Conservation (phyloP, 2,329 filamentous ascomycete genomes). For the Clonostachys chloroleuca region DNA sequence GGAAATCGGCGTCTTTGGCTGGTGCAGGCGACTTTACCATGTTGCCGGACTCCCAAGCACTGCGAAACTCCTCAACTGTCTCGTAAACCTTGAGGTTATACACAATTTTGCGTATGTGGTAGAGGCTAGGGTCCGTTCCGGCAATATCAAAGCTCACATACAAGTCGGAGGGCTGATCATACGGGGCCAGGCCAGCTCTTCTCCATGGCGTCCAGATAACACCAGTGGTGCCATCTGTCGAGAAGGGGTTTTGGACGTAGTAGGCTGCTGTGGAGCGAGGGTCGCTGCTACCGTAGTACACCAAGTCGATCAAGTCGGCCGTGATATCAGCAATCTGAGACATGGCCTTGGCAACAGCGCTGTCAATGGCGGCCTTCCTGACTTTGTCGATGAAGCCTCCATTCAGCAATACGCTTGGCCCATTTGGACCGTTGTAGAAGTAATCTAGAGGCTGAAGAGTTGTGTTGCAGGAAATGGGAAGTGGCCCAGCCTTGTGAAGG, state of each 20-base stretch:
- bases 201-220: conserved; percentile 10
- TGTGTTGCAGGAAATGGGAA: conserved; percentile 6
- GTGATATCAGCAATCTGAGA: conserved; percentile 8
- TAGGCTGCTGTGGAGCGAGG: conserved; percentile 5
- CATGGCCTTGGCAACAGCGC: conserved; percentile 7
- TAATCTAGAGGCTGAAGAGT: conserved; percentile 6
- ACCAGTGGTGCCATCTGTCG: conserved; percentile 6
- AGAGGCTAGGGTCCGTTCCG: conserved; percentile 7
- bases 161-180: conserved; percentile 8
- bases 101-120: conserved; percentile 8
- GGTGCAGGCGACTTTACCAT: conserved; percentile 5
- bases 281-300: conserved; percentile 5
- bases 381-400: conserved; percentile 7
- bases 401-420: conserved; percentile 6
- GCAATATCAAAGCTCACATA: conserved; percentile 9
- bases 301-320: conserved; percentile 4
- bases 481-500: conserved; percentile 6
- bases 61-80: conserved; percentile 7
- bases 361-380: conserved; percentile 5
- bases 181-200: conserved; percentile 6
- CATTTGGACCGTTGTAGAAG: conserved; percentile 10
- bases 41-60: conserved; percentile 6
- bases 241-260: conserved; percentile 8
- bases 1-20: conserved; percentile 6
- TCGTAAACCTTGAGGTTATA: conserved; percentile 8